These are phyloP conservation scores for Aquilaria sinensis DNA, from an alignment of 345 rosid species.

Conservation along the genomic window DNA sequence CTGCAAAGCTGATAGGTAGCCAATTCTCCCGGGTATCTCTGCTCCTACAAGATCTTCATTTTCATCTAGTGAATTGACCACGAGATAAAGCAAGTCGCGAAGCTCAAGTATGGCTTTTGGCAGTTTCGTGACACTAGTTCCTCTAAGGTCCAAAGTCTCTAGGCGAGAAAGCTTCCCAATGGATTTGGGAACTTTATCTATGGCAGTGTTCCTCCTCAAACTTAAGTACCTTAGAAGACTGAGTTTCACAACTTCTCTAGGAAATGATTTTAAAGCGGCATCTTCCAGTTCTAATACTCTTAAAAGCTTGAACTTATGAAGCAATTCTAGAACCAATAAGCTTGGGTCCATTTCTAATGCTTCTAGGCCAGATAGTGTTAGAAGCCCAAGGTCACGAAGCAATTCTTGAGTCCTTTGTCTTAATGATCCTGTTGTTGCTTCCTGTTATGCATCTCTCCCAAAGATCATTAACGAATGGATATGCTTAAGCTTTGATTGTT, in stretches of 20 bases:
- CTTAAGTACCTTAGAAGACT: conserved; percentile 20
- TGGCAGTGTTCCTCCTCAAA: conserved; percentile 22
- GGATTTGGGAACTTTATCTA: conserved; percentile 21
- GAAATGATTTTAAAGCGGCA: conserved; percentile 12
- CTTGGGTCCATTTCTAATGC: too few relatives aligned
- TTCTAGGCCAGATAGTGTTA: too few relatives aligned
- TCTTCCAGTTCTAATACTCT: conserved; percentile 33
- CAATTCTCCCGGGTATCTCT: conserved; percentile 9
- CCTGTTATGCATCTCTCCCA: neutral
- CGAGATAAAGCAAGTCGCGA: conserved; percentile 13
- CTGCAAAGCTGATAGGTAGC: conserved; percentile 15
- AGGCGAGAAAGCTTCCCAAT: conserved; percentile 19
- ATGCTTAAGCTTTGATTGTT: neutral
- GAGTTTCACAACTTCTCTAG: conserved; percentile 15
- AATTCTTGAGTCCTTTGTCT: neutral
- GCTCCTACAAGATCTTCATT: conserved; percentile 11
- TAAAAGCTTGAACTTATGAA: conserved; percentile 22
- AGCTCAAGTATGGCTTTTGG: conserved; percentile 15
- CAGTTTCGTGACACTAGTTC: conserved; percentile 9
- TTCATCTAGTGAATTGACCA: conserved; percentile 9
- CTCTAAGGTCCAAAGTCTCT: conserved; percentile 29
- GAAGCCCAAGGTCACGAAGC: too few relatives aligned
- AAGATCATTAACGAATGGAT: conserved; percentile 13
- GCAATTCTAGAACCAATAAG: neutral
- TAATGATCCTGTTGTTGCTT: neutral